Base-by-base conservation (phyloP, 805 yeast genomes). In the Kodamaea restingae region DNA sequence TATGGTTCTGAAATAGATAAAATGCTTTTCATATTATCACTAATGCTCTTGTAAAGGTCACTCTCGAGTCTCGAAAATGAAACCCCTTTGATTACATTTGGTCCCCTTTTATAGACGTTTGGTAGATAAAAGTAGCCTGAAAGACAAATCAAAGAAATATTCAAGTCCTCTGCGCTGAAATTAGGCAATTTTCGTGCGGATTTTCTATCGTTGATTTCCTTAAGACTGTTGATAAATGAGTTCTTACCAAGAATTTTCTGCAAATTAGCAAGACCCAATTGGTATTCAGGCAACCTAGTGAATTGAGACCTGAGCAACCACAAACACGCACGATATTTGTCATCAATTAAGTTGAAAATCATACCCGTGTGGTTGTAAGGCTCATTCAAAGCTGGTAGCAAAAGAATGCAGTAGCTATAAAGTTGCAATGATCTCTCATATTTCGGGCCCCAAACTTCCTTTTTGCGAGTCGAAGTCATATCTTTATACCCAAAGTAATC, bases 381-480 rank as follows among this genome's bases (percentile, higher is more conserved):
- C 49, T 81, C 88, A 38, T 84, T 84, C 41, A 80, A 66, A 0
- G 86, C 76, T 1, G 91, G 90, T 18, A 81, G 56, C 14, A 83
- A 58, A 18, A 75, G 51, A 22, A 78, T 71, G 14, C 87, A 79
- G 32, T 67, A 56, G 35, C 73, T 68, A 49, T 80, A 78, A 44
- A 52, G 60, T 22, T 47, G 49, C 21, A 65, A 42, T 2, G 71
- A 49, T 34, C 48, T 54, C 3, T 46, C 40, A 39, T 55, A 67
- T 21, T 27, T 40, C 6, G 60, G 60, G 22, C 47, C 45, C 39
- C 67, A 62, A 33, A 66, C 65, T n/a, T 67, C 46, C 2, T 78
- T 63, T 48, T 70, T 70, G 15, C 47, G 54, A 22, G 41, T 43
- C 11, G 32, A 39, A 2, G 47, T 30, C 39, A 71, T 64, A 14